Evolutionary conservation across 1,139 yeast species (phyloP), one percentile per base, ranked within the genome.

Genomic region (Pichia sp.): DNA sequence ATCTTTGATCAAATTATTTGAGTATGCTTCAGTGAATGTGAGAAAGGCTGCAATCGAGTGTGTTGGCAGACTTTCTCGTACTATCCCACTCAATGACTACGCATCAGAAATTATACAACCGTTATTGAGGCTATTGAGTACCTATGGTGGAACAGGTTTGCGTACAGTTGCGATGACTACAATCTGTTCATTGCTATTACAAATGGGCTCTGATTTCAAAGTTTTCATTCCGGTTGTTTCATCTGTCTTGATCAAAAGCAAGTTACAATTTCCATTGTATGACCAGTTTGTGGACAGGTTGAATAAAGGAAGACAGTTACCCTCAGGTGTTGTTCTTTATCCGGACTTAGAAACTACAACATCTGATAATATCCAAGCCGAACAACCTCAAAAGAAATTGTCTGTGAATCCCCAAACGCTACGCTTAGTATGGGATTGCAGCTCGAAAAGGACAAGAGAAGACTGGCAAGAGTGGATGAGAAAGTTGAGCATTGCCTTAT

Each of bases 401-500:
- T 92, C 96, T 0, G 90, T 88, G 13, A 86, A 88, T 62, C 92
- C 87, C 59, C 84, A 81, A 53, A 85, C 85, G 5, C 74, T 88
- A 61, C 87, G 88, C 64, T 80, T 82, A 49, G 90, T 95, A 1
- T 95, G 99, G 99, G 97, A 90, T 63, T 87, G 96, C 16, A 82
- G 87, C 32, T 93, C 90, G 62, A 81, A 95, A 60, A 80, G 95
- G 47, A 90, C 97, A 0, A 83, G 86, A 62, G 99, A 92, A 65
- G 99, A 93, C 64, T 95, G 99, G 99, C 92, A 87, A 66, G 99
- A 93, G 66, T 95, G 99, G 99, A 84, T 92, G 61, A 80, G 96
- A 54, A 77, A 95, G 56, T 75, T 95, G 50, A 85, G 95, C 64
- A 87, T 90, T 54, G 97, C 90, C 66, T 72, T 95, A 40, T 73